Base-by-base conservation (phyloP, 495 filamentous ascomycete genomes). In the Letharia columbiana region DNA sequence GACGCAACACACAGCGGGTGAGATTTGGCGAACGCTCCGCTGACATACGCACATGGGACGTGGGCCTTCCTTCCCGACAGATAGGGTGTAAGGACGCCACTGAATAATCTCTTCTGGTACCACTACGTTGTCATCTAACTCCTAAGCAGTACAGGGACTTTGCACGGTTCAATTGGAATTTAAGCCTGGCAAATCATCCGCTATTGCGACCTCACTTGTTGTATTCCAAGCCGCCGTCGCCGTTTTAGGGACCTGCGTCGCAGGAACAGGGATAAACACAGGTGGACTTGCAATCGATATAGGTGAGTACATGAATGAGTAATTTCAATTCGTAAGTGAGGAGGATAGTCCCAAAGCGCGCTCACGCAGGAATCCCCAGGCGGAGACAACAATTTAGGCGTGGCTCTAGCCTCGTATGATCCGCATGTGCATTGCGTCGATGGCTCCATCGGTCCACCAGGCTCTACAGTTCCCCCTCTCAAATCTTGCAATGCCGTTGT, bases 361-460 rank as follows among this genome's bases (percentile, higher is more conserved):
- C 52, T 56, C 28, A 56, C 52, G 35, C 52, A 5, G 28, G 15
- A 33, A 13, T 35, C 10, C 12, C 13, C 12, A 56, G 52, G 52
- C 13, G 52, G 52, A 56, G 52, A 56, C 13, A 35, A 56, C 31
- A 56, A 56, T 18, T 18, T 56, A 35, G 52, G 52, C 0, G 52
- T 56, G 13, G 52, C 28, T 12, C 13, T 56, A 56, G 52, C 52
- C 5, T 8, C 52, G 10, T 56, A 56, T 28, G 28, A 33, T 18
- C 52, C 52, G 31, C 52, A 56, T 56, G 52, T 56, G 15, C 52
- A 56, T 5, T 56, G 52, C 52, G 6, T 56, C 52, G 52, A 56
- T 56, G 52, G 52, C 52, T 56, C 52, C 5, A 35, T 56, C 13
- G 52, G 52, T 1, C 52, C 52, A 17, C 52, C 52, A 33, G 52